Base-by-base conservation (phyloP, 345 rosid species). In the Trapa bicornis region DNA sequence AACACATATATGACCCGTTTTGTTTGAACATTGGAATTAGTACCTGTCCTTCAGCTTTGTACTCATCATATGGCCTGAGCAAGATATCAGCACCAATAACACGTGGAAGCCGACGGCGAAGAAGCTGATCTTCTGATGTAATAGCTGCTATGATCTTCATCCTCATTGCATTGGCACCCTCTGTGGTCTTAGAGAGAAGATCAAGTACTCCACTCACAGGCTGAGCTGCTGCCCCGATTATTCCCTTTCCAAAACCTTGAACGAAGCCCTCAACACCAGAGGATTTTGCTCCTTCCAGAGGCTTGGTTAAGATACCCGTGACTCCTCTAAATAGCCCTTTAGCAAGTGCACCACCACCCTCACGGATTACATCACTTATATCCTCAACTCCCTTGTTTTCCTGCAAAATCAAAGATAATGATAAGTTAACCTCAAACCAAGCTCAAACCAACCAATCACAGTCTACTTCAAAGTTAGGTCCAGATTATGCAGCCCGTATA, bases 151-250 rank as follows among this genome's bases (percentile, higher is more conserved):
- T 82, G 76, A 95, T 91, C 81, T 95, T 91, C 96, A 91, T 91
- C 79, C 97, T 85, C 91, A 94, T 80, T 66, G 97, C 99, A 84
- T 94, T 94, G 67, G 99, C 99, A 72, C 99, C 99, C 84, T 94
- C 99, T 12, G 99, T 94, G 73, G 99, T 94, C 76, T 94, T 94
- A 0, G 99, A 94, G 82, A 94, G 76, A 78, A 94, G 96, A 85
- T 94, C 99, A 79, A 91, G 76, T 75, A 89, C 97, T 73, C 99
- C 97, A 62, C 99, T 91, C 72, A 95, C 97, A 38, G 97, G 99
- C 75, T 95, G 99, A 63, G 99, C 99, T 77, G 99, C 96, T 68
- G 85, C 99, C 68, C 99, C 99, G 16, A 91, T 89, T 73, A 89
- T 77, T 73, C 99, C 99, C 81, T 95, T 95, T 66, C 99, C 99